Conservation (phyloP, 2,329 filamentous ascomycete species). For the Sporothrix variecibatus region DNA sequence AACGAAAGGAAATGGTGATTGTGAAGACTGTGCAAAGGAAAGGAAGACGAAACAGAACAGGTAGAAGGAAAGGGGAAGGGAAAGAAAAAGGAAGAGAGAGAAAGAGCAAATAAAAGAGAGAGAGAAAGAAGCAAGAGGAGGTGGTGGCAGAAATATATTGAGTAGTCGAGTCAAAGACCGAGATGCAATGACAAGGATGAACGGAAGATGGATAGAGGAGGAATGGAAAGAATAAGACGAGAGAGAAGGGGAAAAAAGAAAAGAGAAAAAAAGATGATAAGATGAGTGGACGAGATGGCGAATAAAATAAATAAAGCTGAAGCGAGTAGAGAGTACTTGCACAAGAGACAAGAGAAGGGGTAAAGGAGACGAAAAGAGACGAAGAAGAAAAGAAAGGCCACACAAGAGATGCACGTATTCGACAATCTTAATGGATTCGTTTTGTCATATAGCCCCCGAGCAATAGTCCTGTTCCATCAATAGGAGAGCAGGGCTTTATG, state of each 20-base stretch:
- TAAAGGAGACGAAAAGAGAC: background rate
- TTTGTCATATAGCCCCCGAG: conserved; percentile 19
- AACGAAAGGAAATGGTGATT: background rate
- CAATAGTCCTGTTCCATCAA: conserved; percentile 7
- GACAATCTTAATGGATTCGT: background rate
- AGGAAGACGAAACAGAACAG: background rate
- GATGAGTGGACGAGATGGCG: background rate
- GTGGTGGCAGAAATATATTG: conserved; percentile 14
- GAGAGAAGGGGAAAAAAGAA: conserved; percentile 1
- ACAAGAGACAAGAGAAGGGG: background rate
- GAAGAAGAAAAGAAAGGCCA: background rate
- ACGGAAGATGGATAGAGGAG: conserved; percentile 2
- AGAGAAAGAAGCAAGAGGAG: background rate
- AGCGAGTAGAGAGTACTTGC: background rate
- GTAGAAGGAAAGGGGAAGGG: background rate
- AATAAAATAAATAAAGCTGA: background rate
- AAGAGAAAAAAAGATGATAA: conserved; percentile 1
- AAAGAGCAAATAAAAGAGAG: background rate
- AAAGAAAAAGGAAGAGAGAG: background rate
- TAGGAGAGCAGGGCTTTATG: background rate
- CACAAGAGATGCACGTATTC: background rate
- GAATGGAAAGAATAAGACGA: background rate
- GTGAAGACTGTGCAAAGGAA: background rate
- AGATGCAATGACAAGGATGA: conserved; percentile 15
- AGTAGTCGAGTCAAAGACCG: background rate